Base-by-base conservation (phyloP, 768 basidiomycete species). In the Boletus rubroflammeus region DNA sequence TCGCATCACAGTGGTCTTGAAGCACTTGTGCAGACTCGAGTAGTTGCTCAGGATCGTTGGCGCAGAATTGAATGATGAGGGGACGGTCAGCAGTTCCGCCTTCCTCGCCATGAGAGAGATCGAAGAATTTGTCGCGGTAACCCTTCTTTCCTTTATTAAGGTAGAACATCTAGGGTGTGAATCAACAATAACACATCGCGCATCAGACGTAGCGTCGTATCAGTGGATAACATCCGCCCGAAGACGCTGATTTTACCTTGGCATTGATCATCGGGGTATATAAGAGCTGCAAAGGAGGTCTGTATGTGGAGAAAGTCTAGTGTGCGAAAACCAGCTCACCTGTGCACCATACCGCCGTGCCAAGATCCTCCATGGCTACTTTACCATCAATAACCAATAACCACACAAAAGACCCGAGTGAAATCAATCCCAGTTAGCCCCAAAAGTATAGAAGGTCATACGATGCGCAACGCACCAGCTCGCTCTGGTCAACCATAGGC, bases 231-330 rank as follows among this genome's bases (percentile, higher is more conserved):
- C 5, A n/a, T 17, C 29, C 23, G 21, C 31, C 34, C 31, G 34
- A 50, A 23, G 47, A 21, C 14, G 23, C 5, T 13, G 34, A 41
- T 54, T 63, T 26, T 45, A 88, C 87, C 75, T 90, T 93, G 55
- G 94, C 92, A 58, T 96, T 92, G 63, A 99, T 97, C 97, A 99
- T 99, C 17, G 97, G 97, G 0, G 95, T 94, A 67, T 97, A 98
- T n/a, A 83, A 80, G 21, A 98, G 79, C 83, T 94, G 64, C 42
- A 17, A 32, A 11, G 9, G 3, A 32, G 3, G 19, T 54, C n/a
- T 13, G n/a, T 25, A 32, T 21, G 13, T 17, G 11, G 4, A 19
- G 13, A 25, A 32, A 9, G 21, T 21, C 15, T 14, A 21, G 9
- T 10, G 3, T 23, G 3, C 10, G 3, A 55, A 47, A 56, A 57